phyloP scores from a whole-genome alignment of 306 rosid species.

The Fragaria vesca region DNA sequence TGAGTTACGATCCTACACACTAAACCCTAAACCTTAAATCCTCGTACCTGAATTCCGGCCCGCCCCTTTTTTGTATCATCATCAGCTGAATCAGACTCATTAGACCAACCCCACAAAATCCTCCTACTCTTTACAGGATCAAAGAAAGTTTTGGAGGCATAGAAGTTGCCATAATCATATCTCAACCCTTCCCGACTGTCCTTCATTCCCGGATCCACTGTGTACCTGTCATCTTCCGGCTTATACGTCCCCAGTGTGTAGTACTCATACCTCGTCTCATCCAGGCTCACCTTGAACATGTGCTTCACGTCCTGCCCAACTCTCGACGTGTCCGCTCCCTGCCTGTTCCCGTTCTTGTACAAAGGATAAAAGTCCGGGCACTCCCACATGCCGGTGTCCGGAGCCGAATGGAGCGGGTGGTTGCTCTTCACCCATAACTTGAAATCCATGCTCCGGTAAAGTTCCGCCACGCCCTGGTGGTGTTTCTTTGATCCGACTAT shows the following conservation, averaged over 20 bases:
- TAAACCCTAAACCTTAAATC: background rate
- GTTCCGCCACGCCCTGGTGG: constrained; percentile 9
- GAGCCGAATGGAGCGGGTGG: constrained; percentile 13
- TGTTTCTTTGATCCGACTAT: constrained; percentile 8
- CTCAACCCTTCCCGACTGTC: constrained; percentile 76
- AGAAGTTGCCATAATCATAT: constrained; percentile 82
- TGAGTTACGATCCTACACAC: background rate
- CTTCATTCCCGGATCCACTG: constrained; percentile 25
- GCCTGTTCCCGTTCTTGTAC: background rate
- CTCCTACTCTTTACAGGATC: constrained; percentile 55
- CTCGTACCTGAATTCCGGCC: constrained; percentile 28
- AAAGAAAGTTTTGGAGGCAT: constrained; percentile 79
- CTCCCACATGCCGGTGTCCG: constrained; percentile 26
- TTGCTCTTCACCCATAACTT: constrained; percentile 14
- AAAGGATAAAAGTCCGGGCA: constrained; percentile 30
- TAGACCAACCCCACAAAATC: constrained; percentile 27
- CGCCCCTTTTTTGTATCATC: constrained; percentile 19
- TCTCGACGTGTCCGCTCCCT: constrained; percentile 51
- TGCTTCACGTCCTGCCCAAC: constrained; percentile 40
- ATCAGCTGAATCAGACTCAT: constrained; percentile 13
- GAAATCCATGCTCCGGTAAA: constrained; percentile 24
- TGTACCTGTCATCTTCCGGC: constrained; percentile 24
- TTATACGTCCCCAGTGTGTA: constrained; percentile 60
- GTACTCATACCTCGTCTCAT: constrained; percentile 69
- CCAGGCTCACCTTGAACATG: constrained; percentile 70